A percentile compares a stretch with the other conserved stretches of the same genome.
Evolutionary conservation across 2,329 filamentous ascomycete species (phyloP).

Genomic region (Knoxdaviesia capensis): DNA sequence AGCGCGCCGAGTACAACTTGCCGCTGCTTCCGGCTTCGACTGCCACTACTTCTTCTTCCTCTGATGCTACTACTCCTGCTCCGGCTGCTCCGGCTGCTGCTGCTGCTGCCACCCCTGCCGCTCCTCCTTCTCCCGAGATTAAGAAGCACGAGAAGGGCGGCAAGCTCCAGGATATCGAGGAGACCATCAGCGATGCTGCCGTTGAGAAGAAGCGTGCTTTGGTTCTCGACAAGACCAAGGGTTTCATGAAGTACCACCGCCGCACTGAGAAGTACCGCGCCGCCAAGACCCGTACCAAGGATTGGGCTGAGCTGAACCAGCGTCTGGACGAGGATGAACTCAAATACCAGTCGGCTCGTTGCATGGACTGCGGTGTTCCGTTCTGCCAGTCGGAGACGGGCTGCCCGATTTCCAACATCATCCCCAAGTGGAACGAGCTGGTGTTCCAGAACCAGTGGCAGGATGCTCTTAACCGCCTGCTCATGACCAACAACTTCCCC

Average conservation of each 20-base stretch:
- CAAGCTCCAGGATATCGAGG: constrained; percentile 67
- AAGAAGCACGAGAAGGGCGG: constrained; percentile 50
- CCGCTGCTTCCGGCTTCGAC: constrained; percentile 50
- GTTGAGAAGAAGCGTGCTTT: constrained; percentile 83
- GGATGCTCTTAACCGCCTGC: constrained; percentile 73
- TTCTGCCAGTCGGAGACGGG: constrained; percentile 96
- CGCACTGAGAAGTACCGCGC: constrained; percentile 85
- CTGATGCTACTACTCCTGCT: constrained; percentile 34
- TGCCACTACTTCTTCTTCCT: constrained; percentile 7
- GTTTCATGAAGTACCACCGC: constrained; percentile 94
- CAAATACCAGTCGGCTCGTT: constrained; percentile 89
- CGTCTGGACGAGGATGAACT: constrained; percentile 85
- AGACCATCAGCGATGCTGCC: constrained; percentile 68
- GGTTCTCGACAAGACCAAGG: constrained; percentile 90
- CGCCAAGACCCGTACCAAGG: constrained; percentile 65
- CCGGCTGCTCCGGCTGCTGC: constrained; percentile 23
- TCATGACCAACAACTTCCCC: constrained; percentile 98
- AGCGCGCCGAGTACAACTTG: constrained; percentile 65
- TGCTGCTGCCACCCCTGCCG: constrained; percentile 21
- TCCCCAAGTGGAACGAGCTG: constrained; percentile 88
- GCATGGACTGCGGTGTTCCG: constrained; percentile 97
- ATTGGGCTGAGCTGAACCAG: constrained; percentile 80
- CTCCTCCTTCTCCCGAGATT: constrained; percentile 18
- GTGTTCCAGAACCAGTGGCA: constrained; percentile 64
- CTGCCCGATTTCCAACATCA: constrained; percentile 93